Percentiles rank a stretch among this genome's conserved stretches.
phyloP scores from a whole-genome alignment of 768 basidiomycete genomes.

The Amyloporia xantha region DNA sequence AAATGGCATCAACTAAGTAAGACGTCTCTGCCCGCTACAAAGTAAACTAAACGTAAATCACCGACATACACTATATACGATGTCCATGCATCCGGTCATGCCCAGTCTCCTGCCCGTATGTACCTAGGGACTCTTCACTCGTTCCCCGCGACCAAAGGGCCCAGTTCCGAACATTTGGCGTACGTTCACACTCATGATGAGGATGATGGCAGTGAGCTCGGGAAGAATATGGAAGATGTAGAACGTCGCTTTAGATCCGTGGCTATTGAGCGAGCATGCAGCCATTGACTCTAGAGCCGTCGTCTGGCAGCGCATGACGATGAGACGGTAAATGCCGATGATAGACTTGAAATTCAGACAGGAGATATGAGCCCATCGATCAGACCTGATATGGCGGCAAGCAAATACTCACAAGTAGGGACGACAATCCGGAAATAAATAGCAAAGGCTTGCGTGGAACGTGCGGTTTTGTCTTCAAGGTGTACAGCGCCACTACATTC shows the following conservation, averaged over 20 bases:
- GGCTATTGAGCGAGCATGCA: slow-evolving; percentile 7
- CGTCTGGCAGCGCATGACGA: slow-evolving; percentile 2
- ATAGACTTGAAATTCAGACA: slow-evolving; percentile 7
- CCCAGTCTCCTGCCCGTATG: too few species aligned
- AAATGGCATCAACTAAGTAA: too few species aligned
- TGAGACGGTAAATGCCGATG: slow-evolving; percentile 8
- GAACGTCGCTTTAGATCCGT: slow-evolving; percentile 10
- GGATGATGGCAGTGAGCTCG: slow-evolving; percentile 6
- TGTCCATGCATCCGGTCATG: too few species aligned
- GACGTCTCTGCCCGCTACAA: too few species aligned
- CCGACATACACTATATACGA: too few species aligned
- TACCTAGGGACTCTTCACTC: too few species aligned
- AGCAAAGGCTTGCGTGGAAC: not conserved
- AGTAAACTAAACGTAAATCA: too few species aligned
- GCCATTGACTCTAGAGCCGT: slow-evolving; percentile 4
- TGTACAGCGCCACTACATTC: not conserved
- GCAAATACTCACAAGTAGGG: too few species aligned
- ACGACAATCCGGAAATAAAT: not conserved
- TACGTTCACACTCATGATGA: slow-evolving; percentile 9
- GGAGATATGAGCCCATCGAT: too few species aligned
- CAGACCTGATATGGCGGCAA: too few species aligned
- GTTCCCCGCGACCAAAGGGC: not conserved
- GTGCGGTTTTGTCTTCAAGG: not conserved
- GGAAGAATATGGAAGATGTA: slow-evolving; percentile 14
- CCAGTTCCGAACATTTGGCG: not conserved